A percentile compares a stretch with the other conserved stretches of the same genome.
phyloP scores from a whole-genome alignment of 176 grass and related monocot genomes.

The Microstegium vimineum region DNA sequence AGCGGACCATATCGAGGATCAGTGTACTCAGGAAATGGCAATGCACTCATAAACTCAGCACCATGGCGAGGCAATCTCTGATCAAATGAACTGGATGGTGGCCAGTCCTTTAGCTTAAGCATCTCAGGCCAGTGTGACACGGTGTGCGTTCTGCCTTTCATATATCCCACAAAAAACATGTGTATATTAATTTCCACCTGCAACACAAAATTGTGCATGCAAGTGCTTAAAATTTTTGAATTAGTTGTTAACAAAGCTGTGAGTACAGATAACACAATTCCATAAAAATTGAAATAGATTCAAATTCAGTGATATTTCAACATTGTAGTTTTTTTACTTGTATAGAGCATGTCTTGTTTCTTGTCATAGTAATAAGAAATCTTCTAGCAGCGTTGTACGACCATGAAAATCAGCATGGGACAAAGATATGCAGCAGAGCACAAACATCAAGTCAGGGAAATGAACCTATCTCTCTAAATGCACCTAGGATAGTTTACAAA shows the following conservation, averaged over 20 bases:
- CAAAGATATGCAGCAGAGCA: not conserved
- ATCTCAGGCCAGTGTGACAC: slow-evolving; percentile 54
- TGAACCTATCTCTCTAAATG: too few species aligned
- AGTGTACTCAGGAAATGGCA: slow-evolving; percentile 88
- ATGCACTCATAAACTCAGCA: slow-evolving; percentile 67
- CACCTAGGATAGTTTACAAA: not conserved
- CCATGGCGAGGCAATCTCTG: slow-evolving; percentile 73
- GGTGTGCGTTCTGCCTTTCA: slow-evolving; percentile 31
- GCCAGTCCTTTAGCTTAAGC: slow-evolving; percentile 80
- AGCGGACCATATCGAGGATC: slow-evolving; percentile 68
- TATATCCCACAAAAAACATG: slow-evolving; percentile 57
- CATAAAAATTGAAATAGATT: not conserved
- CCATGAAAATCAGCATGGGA: not conserved
- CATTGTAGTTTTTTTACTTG: not conserved
- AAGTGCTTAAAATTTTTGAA: not conserved
- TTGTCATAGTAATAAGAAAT: not conserved
- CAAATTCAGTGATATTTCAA: not conserved
- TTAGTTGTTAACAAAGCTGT: not conserved
- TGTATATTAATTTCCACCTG: slow-evolving; percentile 73
- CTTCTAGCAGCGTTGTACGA: not conserved
- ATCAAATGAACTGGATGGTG: slow-evolving; percentile 63
- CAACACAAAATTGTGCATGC: not conserved
- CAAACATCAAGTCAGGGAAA: not conserved
- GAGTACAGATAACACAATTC: not conserved
- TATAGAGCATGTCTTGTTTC: not conserved